These are phyloP conservation scores for Pisolithus thermaeus DNA, from an alignment of 1,284 basidiomycete genomes.

Conservation along the genomic window DNA sequence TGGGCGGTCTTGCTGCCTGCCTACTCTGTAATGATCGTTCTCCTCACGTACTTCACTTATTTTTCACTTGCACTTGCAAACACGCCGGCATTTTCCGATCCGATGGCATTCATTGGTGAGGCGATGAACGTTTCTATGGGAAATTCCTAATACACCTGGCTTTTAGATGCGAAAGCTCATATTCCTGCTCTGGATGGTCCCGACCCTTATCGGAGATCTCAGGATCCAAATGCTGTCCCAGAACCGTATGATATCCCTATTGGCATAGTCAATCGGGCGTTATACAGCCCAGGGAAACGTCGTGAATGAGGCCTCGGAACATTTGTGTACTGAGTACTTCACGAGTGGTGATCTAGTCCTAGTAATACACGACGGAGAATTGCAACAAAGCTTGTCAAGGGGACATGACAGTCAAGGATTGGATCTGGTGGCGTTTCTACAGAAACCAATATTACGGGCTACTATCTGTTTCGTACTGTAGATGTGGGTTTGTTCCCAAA, in stretches of 20 bases:
- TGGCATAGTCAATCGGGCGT: conserved; percentile 68
- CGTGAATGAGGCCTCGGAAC: not conserved
- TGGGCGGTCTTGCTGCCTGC: conserved; percentile 84
- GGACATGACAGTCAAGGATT: no score
- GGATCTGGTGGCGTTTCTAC: not conserved
- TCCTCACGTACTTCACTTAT: conserved; percentile 76
- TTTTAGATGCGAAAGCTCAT: conserved; percentile 49
- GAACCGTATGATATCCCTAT: conserved; percentile 79
- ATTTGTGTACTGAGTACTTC: not conserved
- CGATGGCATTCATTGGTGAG: conserved; percentile 61
- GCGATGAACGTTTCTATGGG: not conserved
- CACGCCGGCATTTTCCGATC: conserved; percentile 66
- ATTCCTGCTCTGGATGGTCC: conserved; percentile 32
- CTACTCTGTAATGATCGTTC: conserved; percentile 66
- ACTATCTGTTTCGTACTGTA: conserved; percentile 8
- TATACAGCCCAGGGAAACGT: conserved; percentile 38
- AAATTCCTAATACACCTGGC: conserved; percentile 11
- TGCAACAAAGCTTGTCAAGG: not conserved
- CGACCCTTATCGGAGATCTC: conserved; percentile 47
- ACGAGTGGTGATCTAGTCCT: not conserved
- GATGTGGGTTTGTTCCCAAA: conserved; percentile 7
- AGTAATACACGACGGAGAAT: not conserved
- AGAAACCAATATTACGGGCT: not conserved
- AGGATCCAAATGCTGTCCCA: conserved; percentile 45
- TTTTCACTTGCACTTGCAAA: conserved; percentile 66